A percentile compares a stretch with the other conserved stretches of the same genome.
phyloP scores from a whole-genome alignment of 805 yeast species.

The Ogataea angusta region DNA sequence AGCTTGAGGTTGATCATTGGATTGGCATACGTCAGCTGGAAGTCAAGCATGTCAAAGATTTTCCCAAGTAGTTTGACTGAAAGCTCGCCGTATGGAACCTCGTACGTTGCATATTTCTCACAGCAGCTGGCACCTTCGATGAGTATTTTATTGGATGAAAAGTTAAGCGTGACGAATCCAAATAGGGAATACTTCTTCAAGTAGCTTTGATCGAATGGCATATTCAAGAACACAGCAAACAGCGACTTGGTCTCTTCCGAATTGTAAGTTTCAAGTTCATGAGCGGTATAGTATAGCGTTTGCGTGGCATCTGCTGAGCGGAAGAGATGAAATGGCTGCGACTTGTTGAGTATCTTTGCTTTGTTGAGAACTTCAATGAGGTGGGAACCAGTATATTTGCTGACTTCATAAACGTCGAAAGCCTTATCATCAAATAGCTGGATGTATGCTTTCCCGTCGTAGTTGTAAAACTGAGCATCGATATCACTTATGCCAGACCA shows the following conservation, averaged over 20 bases:
- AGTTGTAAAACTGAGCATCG: constrained; percentile 43
- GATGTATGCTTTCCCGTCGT: constrained; percentile 26
- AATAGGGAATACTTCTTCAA: constrained; percentile 33
- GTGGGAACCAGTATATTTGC: constrained; percentile 31
- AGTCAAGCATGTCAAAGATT: constrained; percentile 34
- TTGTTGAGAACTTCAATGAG: constrained; percentile 60
- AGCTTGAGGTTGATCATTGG: constrained; percentile 26
- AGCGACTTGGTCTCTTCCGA: constrained; percentile 59
- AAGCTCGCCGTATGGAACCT: constrained; percentile 32
- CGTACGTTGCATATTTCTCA: constrained; percentile 22
- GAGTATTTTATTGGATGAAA: constrained; percentile 19
- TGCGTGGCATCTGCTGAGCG: constrained; percentile 34
- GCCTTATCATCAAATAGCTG: constrained; percentile 27
- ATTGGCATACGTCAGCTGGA: constrained; percentile 36
- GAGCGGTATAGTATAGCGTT: constrained; percentile 65
- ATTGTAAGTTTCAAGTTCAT: constrained; percentile 49
- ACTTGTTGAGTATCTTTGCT: constrained; percentile 70
- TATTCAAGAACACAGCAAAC: constrained; percentile 64
- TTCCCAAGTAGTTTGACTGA: constrained; percentile 37
- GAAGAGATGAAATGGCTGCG: constrained; percentile 85
- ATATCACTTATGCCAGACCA: constrained; percentile 66
- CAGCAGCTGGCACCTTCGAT: constrained; percentile 27
- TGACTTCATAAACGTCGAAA: constrained; percentile 24
- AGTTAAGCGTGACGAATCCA: constrained; percentile 26
- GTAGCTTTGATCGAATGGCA: constrained; percentile 37